Evolutionary conservation across 441 rosid species (phyloP), one percentile per base, ranked within the genome.

Genomic region (Arabidopsis lyrata): DNA sequence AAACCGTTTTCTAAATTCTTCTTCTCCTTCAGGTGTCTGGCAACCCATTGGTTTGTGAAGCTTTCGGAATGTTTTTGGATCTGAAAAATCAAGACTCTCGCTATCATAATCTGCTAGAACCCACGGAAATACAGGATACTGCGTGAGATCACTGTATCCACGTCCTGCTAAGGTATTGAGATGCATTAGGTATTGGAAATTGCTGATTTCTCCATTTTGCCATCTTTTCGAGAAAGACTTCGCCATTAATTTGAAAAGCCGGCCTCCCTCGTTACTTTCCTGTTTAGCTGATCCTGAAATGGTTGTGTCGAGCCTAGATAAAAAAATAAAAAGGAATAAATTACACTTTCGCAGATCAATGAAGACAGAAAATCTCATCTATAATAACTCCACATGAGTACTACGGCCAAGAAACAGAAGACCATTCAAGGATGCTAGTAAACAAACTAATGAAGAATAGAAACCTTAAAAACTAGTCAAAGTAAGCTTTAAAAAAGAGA

Each of bases 51-150:
- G 99, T 80, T 95, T 96, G 66, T 92, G 92, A 75, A 96, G 97
- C 78, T 85, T 91, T 52, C 99, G 97, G 78, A 89, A 96, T 74
- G 99, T 85, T 70, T 81, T 91, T 60, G 96, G 92, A 86, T 95
- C 84, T 69, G 91, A 92, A 5, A 94, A 81, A 80, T 96, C 95
- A 65, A 96, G 91, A 82, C 76, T 82, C 80, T 88, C 98, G 68
- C 99, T 92, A 64, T 92, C 98, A 84, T 95, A 95, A 81, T 97
- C 99, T 36, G 97, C 92, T 55, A 97, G 93, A 81, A 97, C 91
- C 99, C 99, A 97, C 56, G 99, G 99, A 82, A 97, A 95, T 72
- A 97, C 99, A 68, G 99, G 99, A 84, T 97, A 97, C 77, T 97
- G 99, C 11, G 99, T 97, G 55, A 97, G 91, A 81, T 97, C 99